phyloP scores from a whole-genome alignment of 352 stramenopile species.

The Saprolegnia parasitica region DNA sequence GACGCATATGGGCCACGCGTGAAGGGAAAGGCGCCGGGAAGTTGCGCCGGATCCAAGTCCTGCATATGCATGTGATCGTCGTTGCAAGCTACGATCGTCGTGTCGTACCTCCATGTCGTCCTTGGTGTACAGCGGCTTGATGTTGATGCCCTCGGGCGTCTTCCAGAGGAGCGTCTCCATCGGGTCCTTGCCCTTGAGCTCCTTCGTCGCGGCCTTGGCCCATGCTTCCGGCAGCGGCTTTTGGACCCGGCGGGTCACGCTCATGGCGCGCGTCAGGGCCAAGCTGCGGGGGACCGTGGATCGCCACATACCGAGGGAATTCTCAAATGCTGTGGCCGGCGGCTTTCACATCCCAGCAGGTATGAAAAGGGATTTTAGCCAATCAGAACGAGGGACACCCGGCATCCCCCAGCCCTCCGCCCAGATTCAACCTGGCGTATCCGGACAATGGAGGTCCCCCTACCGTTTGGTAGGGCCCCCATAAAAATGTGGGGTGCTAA shows the following conservation, averaged over 20 bases:
- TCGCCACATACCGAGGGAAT: conserved; percentile 19
- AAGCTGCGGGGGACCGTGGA: conserved; percentile 8
- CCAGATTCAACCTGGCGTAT: background rate
- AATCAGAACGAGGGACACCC: conserved; percentile 2
- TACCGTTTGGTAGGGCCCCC: background rate
- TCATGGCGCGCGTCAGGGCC: conserved; percentile 7
- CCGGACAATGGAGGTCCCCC: background rate
- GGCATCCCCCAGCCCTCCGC: background rate
- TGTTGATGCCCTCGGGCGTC: conserved; percentile 90
- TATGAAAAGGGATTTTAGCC: conserved; percentile 16
- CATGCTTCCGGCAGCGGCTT: conserved; percentile 38
- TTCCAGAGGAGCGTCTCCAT: conserved; percentile 64
- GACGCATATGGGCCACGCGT: conserved; percentile 93
- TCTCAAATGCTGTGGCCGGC: conserved; percentile 1
- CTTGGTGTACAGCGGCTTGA: conserved; percentile 95
- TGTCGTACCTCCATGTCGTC: conserved; percentile 52
- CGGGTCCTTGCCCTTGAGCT: conserved; percentile 79
- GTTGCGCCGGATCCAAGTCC: conserved; percentile 51
- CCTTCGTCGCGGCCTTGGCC: conserved; percentile 60
- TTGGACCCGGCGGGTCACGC: background rate
- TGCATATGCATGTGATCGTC: conserved; percentile 18
- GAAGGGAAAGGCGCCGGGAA: conserved; percentile 88
- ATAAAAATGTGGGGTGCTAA: background rate
- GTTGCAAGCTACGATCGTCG: background rate
- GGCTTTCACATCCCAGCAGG: conserved; percentile 1